A percentile compares a stretch with the other conserved stretches of the same genome.
These are phyloP conservation scores for Kodamaea fukazawae DNA, from an alignment of 805 yeast genomes.

Conservation along the genomic window DNA sequence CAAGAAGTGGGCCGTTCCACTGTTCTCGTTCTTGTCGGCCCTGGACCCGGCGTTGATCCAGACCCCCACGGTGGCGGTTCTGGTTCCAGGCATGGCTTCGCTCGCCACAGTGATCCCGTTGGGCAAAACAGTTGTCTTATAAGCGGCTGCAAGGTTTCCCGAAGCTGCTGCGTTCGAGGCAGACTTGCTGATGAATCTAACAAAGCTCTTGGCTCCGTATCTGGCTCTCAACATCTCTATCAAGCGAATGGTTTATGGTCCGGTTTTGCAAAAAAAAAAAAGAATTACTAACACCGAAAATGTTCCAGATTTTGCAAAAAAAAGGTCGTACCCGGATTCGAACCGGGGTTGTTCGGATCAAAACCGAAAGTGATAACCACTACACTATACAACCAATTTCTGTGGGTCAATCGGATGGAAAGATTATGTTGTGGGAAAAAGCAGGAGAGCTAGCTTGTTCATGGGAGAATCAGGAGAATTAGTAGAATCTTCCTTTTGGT, in stretches of 20 bases:
- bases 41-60: slow-evolving; percentile 99
- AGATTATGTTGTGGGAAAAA: too few relatives aligned
- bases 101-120: slow-evolving; percentile 95
- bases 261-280: slow-evolving; percentile 3
- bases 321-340: slow-evolving; percentile 81
- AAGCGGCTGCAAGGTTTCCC: slow-evolving; percentile 21
- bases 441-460: too few relatives aligned
- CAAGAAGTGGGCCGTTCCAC: slow-evolving; percentile 95
- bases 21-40: slow-evolving; percentile 82
- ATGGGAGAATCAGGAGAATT: too few relatives aligned
- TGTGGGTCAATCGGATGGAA: too few relatives aligned
- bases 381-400: slow-evolving; percentile 58
- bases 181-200: not conserved
- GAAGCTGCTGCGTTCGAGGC: not conserved
- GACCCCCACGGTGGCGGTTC: slow-evolving; percentile 96
- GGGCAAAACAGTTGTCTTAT: slow-evolving; percentile 66
- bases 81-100: slow-evolving; percentile 79
- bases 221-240: slow-evolving; percentile 4
- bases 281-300: not conserved
- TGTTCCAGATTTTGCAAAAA: slow-evolving; percentile 10
- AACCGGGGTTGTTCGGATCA: slow-evolving; percentile 83
- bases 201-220: not conserved
- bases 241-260: not conserved
- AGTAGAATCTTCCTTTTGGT: too few relatives aligned
- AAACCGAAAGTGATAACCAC: slow-evolving; percentile 81